A percentile compares a stretch with the other conserved stretches of the same genome.
phyloP scores from a whole-genome alignment of 768 basidiomycete genomes.

The Pleurotus giganteus region DNA sequence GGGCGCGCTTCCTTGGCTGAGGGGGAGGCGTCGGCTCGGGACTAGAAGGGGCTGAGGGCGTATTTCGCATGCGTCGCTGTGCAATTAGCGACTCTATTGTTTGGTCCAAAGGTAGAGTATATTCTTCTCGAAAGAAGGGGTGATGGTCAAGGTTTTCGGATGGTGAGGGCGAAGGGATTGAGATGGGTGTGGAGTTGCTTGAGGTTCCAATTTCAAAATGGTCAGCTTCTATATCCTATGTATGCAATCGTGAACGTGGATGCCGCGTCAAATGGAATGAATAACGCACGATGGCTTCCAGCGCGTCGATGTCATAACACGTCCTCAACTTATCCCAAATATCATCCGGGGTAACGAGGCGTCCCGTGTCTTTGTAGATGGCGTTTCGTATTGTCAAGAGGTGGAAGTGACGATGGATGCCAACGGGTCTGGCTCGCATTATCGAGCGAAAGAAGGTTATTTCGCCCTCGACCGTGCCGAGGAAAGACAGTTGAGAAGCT shows the following conservation, averaged over 20 bases:
- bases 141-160: slow-evolving; percentile 66
- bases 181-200: slow-evolving; percentile 41
- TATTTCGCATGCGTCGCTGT: slow-evolving; percentile 59
- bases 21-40: slow-evolving; percentile 44
- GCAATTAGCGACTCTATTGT: slow-evolving; percentile 58
- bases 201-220: slow-evolving; percentile 43
- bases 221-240: slow-evolving; percentile 38
- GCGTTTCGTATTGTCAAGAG: slow-evolving; percentile 69
- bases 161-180: slow-evolving; percentile 65
- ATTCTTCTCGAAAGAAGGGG: slow-evolving; percentile 76
- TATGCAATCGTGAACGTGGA: not conserved
- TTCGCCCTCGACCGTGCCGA: slow-evolving; percentile 78
- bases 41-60: slow-evolving; percentile 63
- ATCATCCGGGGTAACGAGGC: slow-evolving; percentile 52
- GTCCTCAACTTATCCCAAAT: slow-evolving; percentile 74
- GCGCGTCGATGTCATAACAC: slow-evolving; percentile 72
- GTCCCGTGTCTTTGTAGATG: slow-evolving; percentile 71
- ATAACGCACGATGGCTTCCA: slow-evolving; percentile 65
- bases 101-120: slow-evolving; percentile 57
- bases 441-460: slow-evolving; percentile 83
- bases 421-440: slow-evolving; percentile 79
- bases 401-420: slow-evolving; percentile 82
- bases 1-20: slow-evolving; percentile 21
- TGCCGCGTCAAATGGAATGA: slow-evolving; percentile 1
- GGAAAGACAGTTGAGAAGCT: slow-evolving; percentile 35